Evolutionary conservation across 2,329 filamentous ascomycete species (phyloP).

Genomic region (Arthroderma sp.): DNA sequence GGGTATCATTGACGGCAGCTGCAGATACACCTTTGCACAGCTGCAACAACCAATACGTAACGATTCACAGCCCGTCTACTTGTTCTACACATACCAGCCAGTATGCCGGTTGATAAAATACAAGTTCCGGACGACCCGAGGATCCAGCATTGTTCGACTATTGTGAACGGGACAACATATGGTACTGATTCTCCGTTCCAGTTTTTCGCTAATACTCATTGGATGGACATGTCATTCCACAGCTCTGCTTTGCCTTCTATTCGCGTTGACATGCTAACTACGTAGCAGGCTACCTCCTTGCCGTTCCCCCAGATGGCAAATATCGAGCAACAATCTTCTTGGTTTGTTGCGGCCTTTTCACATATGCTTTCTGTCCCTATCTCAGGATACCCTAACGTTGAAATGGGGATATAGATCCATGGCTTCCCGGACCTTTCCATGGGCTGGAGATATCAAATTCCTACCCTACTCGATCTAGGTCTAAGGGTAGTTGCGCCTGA

Average conservation of each 20-base stretch:
- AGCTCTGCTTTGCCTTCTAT: neutral
- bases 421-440: conserved; percentile 75
- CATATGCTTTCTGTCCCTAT: neutral
- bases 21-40: neutral
- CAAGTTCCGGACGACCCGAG: conserved; percentile 51
- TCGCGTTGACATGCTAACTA: neutral
- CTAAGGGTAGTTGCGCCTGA: conserved; percentile 74
- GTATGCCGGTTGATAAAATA: conserved; percentile 51
- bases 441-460: conserved; percentile 85
- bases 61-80: neutral
- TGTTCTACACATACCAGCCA: neutral
- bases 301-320: conserved; percentile 32
- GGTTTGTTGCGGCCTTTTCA: conserved; percentile 23
- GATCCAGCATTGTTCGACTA: conserved; percentile 50
- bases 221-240: neutral
- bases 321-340: conserved; percentile 44
- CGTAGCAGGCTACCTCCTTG: conserved; percentile 41
- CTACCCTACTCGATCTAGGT: conserved; percentile 56
- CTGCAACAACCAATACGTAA: neutral
- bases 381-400: neutral
- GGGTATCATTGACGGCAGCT: neutral
- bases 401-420: conserved; percentile 41
- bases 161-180: conserved; percentile 59
- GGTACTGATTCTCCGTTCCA: conserved; percentile 26
- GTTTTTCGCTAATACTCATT: neutral